Percentiles rank a stretch among this genome's conserved stretches.
phyloP scores from a whole-genome alignment of 163 green algal species.

The Scenedesmus sp. region DNA sequence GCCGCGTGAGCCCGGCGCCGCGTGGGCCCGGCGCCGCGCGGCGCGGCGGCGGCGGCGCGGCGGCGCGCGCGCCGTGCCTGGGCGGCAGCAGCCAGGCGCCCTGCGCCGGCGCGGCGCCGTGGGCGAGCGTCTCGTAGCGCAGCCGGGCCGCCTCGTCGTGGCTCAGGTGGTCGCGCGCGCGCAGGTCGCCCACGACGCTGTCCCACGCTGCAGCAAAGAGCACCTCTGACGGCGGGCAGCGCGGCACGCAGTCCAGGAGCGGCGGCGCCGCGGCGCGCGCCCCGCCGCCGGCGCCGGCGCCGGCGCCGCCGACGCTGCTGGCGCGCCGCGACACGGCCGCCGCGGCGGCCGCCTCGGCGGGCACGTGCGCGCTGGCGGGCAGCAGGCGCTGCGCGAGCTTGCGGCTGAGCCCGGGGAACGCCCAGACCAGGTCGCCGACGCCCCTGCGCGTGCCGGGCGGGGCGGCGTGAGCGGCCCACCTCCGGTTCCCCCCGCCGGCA shows the following conservation, averaged over 20 bases:
- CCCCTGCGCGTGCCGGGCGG: too few relatives aligned
- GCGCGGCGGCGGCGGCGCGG: too few relatives aligned
- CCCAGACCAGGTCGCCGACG: conserved; percentile 22
- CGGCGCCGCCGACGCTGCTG: too few relatives aligned
- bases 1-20: too few relatives aligned
- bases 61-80: background rate
- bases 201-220: conserved; percentile 15
- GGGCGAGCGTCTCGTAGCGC: background rate
- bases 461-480: too few relatives aligned
- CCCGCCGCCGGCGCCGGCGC: too few relatives aligned
- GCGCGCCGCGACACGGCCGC: too few relatives aligned
- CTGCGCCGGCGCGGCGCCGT: background rate
- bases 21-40: too few relatives aligned
- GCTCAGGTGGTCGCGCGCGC: conserved; percentile 22
- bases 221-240: background rate
- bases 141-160: background rate
- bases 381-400: conserved; percentile 4
- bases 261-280: too few relatives aligned
- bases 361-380: background rate
- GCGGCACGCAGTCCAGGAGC: background rate
- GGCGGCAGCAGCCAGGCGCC: conserved; percentile 15
- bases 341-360: background rate
- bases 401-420: conserved; percentile 7
- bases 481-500: background rate
- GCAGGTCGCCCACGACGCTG: conserved; percentile 25